Conservation (phyloP, 1,284 basidiomycete species). For the Erythrobasidium hasegawianum region DNA sequence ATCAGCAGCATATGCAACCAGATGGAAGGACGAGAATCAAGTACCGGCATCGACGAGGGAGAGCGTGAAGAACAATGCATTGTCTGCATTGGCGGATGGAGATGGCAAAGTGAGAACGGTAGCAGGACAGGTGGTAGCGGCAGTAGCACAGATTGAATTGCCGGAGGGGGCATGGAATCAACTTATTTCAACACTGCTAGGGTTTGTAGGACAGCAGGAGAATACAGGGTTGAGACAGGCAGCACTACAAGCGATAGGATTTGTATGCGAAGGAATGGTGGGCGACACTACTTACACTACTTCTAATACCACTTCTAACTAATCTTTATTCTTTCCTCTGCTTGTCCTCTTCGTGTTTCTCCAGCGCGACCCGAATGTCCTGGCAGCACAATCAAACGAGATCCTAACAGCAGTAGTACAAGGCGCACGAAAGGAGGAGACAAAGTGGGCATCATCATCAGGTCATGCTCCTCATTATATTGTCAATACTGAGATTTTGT, state of each 20-base stretch:
- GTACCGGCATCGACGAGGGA: slow-evolving; percentile 65
- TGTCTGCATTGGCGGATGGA: slow-evolving; percentile 74
- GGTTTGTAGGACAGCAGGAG: slow-evolving; percentile 61
- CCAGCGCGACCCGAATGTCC: slow-evolving; percentile 77
- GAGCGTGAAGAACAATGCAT: slow-evolving; percentile 83
- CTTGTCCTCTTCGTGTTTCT: not conserved
- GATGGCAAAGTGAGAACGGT: slow-evolving; percentile 73
- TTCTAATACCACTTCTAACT: too few relatives aligned
- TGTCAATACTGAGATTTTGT: not conserved
- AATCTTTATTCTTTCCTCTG: not conserved
- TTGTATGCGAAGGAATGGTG: slow-evolving; percentile 93
- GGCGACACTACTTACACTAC: slow-evolving; percentile 55
- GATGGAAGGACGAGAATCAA: slow-evolving; percentile 64
- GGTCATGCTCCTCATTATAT: too few relatives aligned
- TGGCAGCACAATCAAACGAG: slow-evolving; percentile 87
- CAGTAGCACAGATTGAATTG: slow-evolving; percentile 89
- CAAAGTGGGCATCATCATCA: slow-evolving; percentile 45
- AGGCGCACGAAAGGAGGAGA: slow-evolving; percentile 93
- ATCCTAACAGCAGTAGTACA: slow-evolving; percentile 98
- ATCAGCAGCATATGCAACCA: slow-evolving; percentile 67
- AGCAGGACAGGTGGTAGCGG: slow-evolving; percentile 87
- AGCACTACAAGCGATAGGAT: slow-evolving; percentile 91
- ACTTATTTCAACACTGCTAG: slow-evolving; percentile 79
- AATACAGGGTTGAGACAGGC: slow-evolving; percentile 79
- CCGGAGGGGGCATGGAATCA: slow-evolving; percentile 84